A percentile compares a stretch with the other conserved stretches of the same genome.
Conservation (phyloP, 257 asterid genomes). For the Penstemon davidsonii region DNA sequence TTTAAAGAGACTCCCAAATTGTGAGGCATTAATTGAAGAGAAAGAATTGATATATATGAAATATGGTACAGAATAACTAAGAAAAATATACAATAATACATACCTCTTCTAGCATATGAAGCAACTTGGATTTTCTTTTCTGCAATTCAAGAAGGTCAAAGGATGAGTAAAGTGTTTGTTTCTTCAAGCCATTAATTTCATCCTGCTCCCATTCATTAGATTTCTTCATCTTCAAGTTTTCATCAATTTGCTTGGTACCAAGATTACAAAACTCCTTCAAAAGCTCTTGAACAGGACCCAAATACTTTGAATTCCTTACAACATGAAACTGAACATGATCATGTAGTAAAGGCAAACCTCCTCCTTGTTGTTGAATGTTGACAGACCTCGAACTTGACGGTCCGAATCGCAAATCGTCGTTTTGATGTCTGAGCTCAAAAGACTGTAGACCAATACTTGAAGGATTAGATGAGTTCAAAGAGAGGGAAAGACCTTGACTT, state of each 20-base stretch:
- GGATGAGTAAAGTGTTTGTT: conserved; percentile 48
- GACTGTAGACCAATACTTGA: conserved; percentile 60
- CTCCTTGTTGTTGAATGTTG: conserved; percentile 30
- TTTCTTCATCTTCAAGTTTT: conserved; percentile 34
- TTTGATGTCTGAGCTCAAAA: conserved; percentile 53
- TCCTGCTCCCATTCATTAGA: conserved; percentile 39
- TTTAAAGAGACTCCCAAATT: conserved; percentile 33
- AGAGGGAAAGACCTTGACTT: conserved; percentile 83
- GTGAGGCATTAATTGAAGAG: conserved; percentile 52
- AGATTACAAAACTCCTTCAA: conserved; percentile 75
- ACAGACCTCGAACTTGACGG: conserved; percentile 58
- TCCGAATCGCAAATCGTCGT: conserved; percentile 42
- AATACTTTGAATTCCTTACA: conserved; percentile 48
- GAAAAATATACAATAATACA: neutral
- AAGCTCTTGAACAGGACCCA: conserved; percentile 73
- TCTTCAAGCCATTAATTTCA: conserved; percentile 42
- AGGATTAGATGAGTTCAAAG: conserved; percentile 65
- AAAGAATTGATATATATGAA: neutral
- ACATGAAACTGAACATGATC: conserved; percentile 26
- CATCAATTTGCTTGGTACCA: conserved; percentile 38
- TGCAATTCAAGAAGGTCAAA: conserved; percentile 78
- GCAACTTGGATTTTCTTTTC: conserved; percentile 65
- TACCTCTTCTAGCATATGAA: conserved; percentile 91
- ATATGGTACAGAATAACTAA: neutral
- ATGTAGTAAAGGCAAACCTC: no score